Evolutionary conservation across 1,139 yeast genomes (phyloP).

Genomic region (Petasospora fabianii): DNA sequence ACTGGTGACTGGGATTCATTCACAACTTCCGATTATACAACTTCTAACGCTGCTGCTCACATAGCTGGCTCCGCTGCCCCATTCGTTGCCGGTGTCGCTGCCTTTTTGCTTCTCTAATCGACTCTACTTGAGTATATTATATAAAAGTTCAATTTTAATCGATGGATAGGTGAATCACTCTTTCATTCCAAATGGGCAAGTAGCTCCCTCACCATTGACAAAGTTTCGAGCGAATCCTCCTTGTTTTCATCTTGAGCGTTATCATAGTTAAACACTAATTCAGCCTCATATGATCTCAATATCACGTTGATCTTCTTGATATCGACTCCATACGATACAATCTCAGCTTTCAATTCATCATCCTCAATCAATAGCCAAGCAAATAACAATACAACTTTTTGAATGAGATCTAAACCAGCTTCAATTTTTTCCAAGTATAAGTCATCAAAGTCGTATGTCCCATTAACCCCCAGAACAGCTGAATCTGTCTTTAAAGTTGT

Average conservation of each 20-base stretch:
- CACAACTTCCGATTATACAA: no score
- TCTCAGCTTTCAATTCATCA: slow-evolving; percentile 10
- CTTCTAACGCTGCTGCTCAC: no score
- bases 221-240: no score
- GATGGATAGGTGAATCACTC: no score
- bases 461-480: slow-evolving; percentile 2
- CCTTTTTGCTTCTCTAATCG: no score
- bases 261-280: slow-evolving; percentile 12
- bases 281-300: slow-evolving; percentile 9
- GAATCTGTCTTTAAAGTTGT: slow-evolving; percentile 1
- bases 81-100: no score
- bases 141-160: no score
- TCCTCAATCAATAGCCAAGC: slow-evolving; percentile 20
- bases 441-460: slow-evolving; percentile 12
- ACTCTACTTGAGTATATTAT: no score
- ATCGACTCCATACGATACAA: slow-evolving; percentile 3
- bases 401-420: slow-evolving; percentile 15
- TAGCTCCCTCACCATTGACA: slow-evolving; percentile 10
- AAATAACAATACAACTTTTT: slow-evolving; percentile 10
- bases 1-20: no score
- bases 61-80: no score
- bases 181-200: background rate
- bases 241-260: no score
- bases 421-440: slow-evolving; percentile 18
- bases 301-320: background rate